phyloP scores from a whole-genome alignment of 805 yeast genomes.

The Blastobotrys terrestris region DNA sequence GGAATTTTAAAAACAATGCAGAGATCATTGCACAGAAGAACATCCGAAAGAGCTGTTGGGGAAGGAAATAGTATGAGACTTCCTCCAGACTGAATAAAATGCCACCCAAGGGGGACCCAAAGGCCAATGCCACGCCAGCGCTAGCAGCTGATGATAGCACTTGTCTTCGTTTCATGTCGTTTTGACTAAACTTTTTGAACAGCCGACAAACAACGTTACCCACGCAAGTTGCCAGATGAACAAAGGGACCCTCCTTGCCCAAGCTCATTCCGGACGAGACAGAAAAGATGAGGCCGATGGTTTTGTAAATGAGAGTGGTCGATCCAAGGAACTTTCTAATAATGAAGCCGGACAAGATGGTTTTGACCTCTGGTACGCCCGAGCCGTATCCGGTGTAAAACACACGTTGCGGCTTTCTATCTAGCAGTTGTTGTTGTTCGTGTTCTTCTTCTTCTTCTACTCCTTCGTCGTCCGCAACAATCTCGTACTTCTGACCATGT shows the following conservation, averaged over 20 bases:
- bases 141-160: slow-evolving; percentile 50
- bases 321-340: slow-evolving; percentile 48
- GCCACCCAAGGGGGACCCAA: slow-evolving; percentile 57
- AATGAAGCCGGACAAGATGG: slow-evolving; percentile 53
- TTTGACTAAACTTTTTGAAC: slow-evolving; percentile 40
- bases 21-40: slow-evolving; percentile 53
- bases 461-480: slow-evolving; percentile 1
- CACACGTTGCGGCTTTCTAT: slow-evolving; percentile 12
- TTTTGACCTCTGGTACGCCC: slow-evolving; percentile 58
- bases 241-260: slow-evolving; percentile 61
- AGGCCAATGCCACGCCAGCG: slow-evolving; percentile 56
- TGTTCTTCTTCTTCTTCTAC: slow-evolving; percentile 1
- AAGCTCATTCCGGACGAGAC: slow-evolving; percentile 52
- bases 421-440: slow-evolving; percentile 1
- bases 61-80: slow-evolving; percentile 49
- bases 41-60: slow-evolving; percentile 47
- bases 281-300: slow-evolving; percentile 43
- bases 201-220: slow-evolving; percentile 48
- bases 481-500: neutral
- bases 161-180: slow-evolving; percentile 47
- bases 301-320: slow-evolving; percentile 44
- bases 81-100: slow-evolving; percentile 53
- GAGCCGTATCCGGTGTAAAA: slow-evolving; percentile 52
- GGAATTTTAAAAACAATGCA: slow-evolving; percentile 44
- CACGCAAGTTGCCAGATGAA: slow-evolving; percentile 52